A percentile compares a stretch with the other conserved stretches of the same genome.
These are phyloP conservation scores for Suillus clintonianus DNA, from an alignment of 768 basidiomycete genomes.

Conservation along the genomic window DNA sequence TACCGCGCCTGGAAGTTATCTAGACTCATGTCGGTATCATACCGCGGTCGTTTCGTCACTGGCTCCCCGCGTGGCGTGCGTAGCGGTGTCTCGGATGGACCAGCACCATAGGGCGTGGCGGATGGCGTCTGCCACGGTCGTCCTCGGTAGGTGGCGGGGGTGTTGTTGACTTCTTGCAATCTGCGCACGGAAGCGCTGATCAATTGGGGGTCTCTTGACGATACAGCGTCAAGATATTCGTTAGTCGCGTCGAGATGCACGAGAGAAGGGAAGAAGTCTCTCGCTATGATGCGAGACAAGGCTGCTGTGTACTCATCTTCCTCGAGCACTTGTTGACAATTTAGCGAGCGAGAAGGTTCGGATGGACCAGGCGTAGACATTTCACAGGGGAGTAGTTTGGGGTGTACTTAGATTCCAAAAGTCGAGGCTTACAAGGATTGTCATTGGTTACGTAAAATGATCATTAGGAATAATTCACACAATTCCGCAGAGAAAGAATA, in stretches of 20 bases:
- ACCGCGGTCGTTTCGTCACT: slow-evolving; percentile 56
- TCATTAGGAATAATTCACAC: slow-evolving; percentile 9
- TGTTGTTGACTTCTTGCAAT: slow-evolving; percentile 61
- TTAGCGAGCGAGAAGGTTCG: slow-evolving; percentile 56
- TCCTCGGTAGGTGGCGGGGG: slow-evolving; percentile 44
- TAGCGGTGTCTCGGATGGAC: slow-evolving; percentile 68
- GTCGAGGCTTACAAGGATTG: background rate
- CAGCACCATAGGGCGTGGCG: slow-evolving; percentile 64
- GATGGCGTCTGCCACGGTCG: slow-evolving; percentile 48
- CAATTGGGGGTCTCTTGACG: slow-evolving; percentile 73
- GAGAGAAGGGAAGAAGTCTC: slow-evolving; percentile 97
- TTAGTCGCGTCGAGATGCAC: slow-evolving; percentile 89
- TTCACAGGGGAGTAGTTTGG: background rate
- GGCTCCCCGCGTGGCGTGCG: slow-evolving; percentile 47
- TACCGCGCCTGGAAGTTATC: slow-evolving; percentile 89
- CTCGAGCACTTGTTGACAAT: slow-evolving; percentile 71
- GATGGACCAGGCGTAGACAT: slow-evolving; percentile 36
- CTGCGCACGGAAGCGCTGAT: slow-evolving; percentile 76
- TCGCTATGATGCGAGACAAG: slow-evolving; percentile 88
- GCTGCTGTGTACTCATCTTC: slow-evolving; percentile 96
- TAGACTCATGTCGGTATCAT: slow-evolving; percentile 64
- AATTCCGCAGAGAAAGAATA: slow-evolving; percentile 6
- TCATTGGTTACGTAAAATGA: slow-evolving; percentile 4
- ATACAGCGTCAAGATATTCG: slow-evolving; percentile 78
- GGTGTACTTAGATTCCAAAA: background rate